Conservation (phyloP, 352 stramenopile species). For the Phytopythium cucurbitacearum region DNA sequence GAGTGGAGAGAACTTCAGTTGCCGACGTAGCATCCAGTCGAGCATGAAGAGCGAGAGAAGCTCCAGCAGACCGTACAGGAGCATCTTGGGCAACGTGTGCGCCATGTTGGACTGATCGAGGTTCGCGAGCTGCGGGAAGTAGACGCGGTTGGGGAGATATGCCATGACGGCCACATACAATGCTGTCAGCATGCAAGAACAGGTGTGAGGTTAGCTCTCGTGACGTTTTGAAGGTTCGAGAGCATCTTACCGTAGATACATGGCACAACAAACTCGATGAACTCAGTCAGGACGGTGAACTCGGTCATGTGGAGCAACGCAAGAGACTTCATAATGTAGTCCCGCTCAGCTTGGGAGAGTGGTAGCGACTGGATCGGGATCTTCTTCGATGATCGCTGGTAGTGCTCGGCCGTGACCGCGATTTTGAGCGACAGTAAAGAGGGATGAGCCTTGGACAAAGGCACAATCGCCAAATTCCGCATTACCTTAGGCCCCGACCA, state of each 20-base stretch:
- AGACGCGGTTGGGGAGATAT: slow-evolving; percentile 23
- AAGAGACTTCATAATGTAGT: slow-evolving; percentile 10
- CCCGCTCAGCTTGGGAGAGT: slow-evolving; percentile 4
- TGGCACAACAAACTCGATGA: slow-evolving; percentile 32
- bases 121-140: slow-evolving; percentile 22
- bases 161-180: slow-evolving; percentile 1
- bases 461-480: no score
- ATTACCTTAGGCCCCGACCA: no score
- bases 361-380: no score
- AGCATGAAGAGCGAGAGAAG: slow-evolving; percentile 14
- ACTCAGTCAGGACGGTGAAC: slow-evolving; percentile 35
- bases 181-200: neutral
- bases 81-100: slow-evolving; percentile 6
- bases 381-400: no score
- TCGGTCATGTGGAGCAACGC: slow-evolving; percentile 24
- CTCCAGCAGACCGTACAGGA: slow-evolving; percentile 11
- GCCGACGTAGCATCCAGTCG: slow-evolving; percentile 10
- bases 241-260: slow-evolving; percentile 26
- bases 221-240: neutral
- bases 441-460: no score
- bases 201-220: neutral
- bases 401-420: no score
- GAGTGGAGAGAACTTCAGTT: slow-evolving; percentile 14
- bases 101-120: slow-evolving; percentile 8
- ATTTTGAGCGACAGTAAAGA: no score